Conservation (phyloP, 805 yeast species). For the Starmerella riodocensis region DNA sequence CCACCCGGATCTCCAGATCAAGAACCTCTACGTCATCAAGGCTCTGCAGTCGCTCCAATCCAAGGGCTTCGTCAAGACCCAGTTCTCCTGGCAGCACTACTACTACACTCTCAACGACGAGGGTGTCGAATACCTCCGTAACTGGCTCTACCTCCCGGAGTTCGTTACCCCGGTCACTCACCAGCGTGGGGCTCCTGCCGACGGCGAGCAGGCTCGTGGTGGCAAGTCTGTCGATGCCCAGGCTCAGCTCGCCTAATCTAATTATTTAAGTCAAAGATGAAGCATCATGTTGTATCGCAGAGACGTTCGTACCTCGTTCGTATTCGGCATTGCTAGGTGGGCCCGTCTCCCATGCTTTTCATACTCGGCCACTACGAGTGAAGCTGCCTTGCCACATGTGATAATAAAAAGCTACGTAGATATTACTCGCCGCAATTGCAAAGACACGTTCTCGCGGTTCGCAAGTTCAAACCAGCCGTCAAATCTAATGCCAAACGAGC, state of each 20-base stretch:
- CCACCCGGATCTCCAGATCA: conserved; percentile 97
- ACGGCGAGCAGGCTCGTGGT: conserved; percentile 43
- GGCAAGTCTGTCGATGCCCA: conserved; percentile 25
- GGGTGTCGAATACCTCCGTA: conserved; percentile 97
- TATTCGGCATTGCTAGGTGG: no score
- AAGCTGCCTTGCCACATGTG: no score
- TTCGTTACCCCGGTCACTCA: conserved; percentile 97
- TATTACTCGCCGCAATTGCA: no score
- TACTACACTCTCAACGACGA: conserved; percentile 99
- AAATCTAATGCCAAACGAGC: no score
- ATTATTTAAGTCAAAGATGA: conserved; percentile 17
- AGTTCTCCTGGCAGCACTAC: conserved; percentile 99
- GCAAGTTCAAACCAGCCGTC: no score
- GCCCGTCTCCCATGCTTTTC: no score
- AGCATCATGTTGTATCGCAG: no score
- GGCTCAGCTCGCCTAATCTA: conserved; percentile 28
- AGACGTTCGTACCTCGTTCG: no score
- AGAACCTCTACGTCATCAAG: conserved; percentile 93
- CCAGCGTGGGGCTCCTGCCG: conserved; percentile 65
- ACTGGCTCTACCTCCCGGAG: conserved; percentile 96
- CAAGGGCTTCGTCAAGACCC: conserved; percentile 98
- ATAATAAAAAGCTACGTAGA: no score
- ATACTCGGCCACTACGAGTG: no score
- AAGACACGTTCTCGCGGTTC: no score
- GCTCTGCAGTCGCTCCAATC: conserved; percentile 99